Evolutionary conservation across 1,284 basidiomycete genomes (phyloP), one percentile per base, ranked within the genome.

Genomic region (Ganoderma sinense): DNA sequence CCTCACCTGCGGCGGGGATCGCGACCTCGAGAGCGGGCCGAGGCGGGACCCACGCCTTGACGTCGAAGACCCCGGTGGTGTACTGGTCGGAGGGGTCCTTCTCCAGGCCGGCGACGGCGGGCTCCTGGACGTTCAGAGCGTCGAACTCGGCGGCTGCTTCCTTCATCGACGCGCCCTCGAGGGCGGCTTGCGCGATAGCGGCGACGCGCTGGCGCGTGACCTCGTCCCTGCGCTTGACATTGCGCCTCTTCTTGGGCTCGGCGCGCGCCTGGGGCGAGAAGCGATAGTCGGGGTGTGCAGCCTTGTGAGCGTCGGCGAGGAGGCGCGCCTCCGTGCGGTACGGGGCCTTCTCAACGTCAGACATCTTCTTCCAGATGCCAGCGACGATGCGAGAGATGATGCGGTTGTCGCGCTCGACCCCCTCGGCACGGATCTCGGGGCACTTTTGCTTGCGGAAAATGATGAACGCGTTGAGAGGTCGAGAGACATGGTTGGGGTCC

Each of bases 401-500:
- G 33, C 86, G 84, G 73, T 91, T 86, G 75, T 91, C 86, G 18
- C 80, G 80, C 74, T 89, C 87, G 45, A 87, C 80, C 40, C 78
- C 75, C 4, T 75, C 75, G 43, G 82, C 78, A 72, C 84, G 85
- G 68, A 85, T 78, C 73, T 87, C 82, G 43, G 81, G 79, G 43
- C 85, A 83, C 59, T 90, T 88, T 74, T 91, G 87, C 74, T 88
- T 91, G 40, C 95, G 88, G 80, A 94, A 97, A 75, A 96, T 86
- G 73, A 97, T 95, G 82, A 96, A 97, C 0, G 94, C 91, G 78
- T 97, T 97, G 26, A 90, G 87, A 0, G 95, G 94, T 3, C 95
- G 90, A 40, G 93, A 92, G 69, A 96, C 88, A 78, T 95, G 93
- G 20, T 82, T 84, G 5, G 77, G 72, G 8, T 66, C 61, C 69